Evolutionary conservation across 768 basidiomycete genomes (phyloP), one percentile per base, ranked within the genome.

Genomic region (Tremella mesenterica): DNA sequence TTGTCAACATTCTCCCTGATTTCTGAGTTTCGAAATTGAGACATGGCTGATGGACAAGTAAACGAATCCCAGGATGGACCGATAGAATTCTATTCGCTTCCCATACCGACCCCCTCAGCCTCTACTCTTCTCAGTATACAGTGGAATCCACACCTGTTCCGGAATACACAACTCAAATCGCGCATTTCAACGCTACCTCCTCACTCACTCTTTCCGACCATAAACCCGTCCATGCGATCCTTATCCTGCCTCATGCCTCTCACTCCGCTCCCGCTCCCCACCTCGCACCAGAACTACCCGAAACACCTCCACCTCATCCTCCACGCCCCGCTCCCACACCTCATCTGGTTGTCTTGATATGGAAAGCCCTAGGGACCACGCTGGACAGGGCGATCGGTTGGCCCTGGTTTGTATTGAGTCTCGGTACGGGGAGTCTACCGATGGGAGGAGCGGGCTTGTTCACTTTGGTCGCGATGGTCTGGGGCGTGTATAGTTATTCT

Each of bases 1-100:
- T 52, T 44, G 52, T n/a, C n/a, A n/a, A 46, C 25, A 6, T 6
- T 30, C n/a, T n/a, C n/a, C n/a, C n/a, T n/a, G n/a, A n/a, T n/a
- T 5, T 8, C 14, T 5, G 5, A 16, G 38, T n/a, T 16, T 5
- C 5, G 23, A 16, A 16, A 21, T 31, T 34, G 59, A 54, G 50
- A 21, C n/a, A n/a, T n/a, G n/a, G 44, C 86, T 59, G 48, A 59
- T 44, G 13, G 14, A 21, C 28, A 65, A 69, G 73, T 10, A 85
- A 81, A 65, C 83, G 93, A 9, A 79, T 77, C 1, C 92, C 93
- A 0, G 82, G 90, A 20, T 97, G 89, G 86, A 95, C 91, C 26
- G 93, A 97, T 73, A 80, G 93, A 41, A 80, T 97, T 39, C 76
- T 96, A 65, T 95, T 89, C 65, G 79, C 86, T 9, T 65, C 71